Base-by-base conservation (phyloP, 2,329 filamentous ascomycete species). In the Cladosporium sp. region DNA sequence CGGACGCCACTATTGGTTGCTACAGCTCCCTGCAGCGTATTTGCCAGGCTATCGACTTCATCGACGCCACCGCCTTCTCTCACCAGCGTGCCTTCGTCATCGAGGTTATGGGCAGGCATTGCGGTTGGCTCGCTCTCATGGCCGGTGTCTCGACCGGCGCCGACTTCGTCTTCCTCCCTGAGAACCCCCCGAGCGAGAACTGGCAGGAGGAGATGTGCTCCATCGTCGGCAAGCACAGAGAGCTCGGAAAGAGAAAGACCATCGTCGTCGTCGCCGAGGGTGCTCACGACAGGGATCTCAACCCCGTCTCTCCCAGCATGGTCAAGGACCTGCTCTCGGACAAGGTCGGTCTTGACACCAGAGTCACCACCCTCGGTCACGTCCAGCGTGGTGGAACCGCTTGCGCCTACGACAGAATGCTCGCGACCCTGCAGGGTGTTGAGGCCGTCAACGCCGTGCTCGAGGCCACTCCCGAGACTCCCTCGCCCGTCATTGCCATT, bases 241-340 rank as follows among this genome's bases (percentile, higher is more conserved):
- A 79, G 55, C 79, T 89, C 65, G 93, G 93, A 64, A 99, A 97
- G 80, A 83, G 93, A 63, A 95, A 96, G 77, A 97, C 93, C 1
- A 97, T 97, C 62, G 92, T 99, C 63, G 96, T 99, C 62, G 87
- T 99, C 47, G 93, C 93, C 47, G 93, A 99, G 72, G 93, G 93
- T 59, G 93, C 93, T 41, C 86, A 91, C 59, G 91, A 96, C 71
- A 80, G 80, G 57, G 73, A 92, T 47, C 82, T 96, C 52, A 87
- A 86, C 66, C 92, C 89, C 70, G 95, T 99, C 63, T 83, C 83
- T 0, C 84, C 89, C 8, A 74, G 78, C 15, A 85, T 86, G 71
- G 88, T 99, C 69, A 96, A 93, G 69, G 82, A 92, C 60, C 82
- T 97, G 44, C 81, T 99, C n/a, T 85, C 89, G 32, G 75, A 86